A percentile compares a stretch with the other conserved stretches of the same genome.
Evolutionary conservation across 306 rosid genomes (phyloP).

Genomic region (Lablab purpureus): DNA sequence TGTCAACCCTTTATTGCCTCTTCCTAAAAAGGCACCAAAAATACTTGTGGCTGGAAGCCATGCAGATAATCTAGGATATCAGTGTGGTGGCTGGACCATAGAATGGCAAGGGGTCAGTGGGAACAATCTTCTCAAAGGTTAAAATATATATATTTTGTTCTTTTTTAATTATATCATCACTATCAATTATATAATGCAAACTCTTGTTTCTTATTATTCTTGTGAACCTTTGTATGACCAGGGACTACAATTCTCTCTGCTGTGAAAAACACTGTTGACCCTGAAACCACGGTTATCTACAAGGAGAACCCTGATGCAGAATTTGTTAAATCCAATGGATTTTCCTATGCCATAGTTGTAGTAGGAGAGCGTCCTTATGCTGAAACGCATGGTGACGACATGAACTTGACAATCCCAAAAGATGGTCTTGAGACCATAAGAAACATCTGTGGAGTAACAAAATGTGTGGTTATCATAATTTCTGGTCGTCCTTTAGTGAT

Average conservation of each 20-base stretch:
- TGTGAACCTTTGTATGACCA: conserved; percentile 39
- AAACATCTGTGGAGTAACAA: conserved; percentile 51
- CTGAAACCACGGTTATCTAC: conserved; percentile 52
- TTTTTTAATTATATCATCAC: not conserved
- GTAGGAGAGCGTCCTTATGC: conserved; percentile 65
- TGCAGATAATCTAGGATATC: conserved; percentile 69
- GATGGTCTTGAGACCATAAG: conserved; percentile 54
- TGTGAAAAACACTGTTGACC: conserved; percentile 48
- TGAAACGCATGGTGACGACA: conserved; percentile 54
- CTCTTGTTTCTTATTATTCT: conserved; percentile 9
- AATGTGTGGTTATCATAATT: conserved; percentile 57
- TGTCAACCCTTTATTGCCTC: conserved; percentile 52
- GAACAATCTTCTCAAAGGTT: conserved; percentile 51
- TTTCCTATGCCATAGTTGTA: conserved; percentile 59
- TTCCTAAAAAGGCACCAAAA: conserved; percentile 53
- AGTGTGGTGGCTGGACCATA: conserved; percentile 70
- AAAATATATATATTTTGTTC: not conserved
- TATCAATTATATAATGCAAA: not conserved
- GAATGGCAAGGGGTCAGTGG: conserved; percentile 68
- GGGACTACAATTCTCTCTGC: conserved; percentile 65
- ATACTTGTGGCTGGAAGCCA: conserved; percentile 66
- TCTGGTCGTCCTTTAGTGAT: conserved; percentile 64
- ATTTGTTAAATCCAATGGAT: conserved; percentile 51
- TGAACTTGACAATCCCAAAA: conserved; percentile 52
- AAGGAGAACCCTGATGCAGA: conserved; percentile 56